Evolutionary conservation across 768 basidiomycete species (phyloP), one percentile per base, ranked within the genome.

Genomic region (Serendipita sp.): DNA sequence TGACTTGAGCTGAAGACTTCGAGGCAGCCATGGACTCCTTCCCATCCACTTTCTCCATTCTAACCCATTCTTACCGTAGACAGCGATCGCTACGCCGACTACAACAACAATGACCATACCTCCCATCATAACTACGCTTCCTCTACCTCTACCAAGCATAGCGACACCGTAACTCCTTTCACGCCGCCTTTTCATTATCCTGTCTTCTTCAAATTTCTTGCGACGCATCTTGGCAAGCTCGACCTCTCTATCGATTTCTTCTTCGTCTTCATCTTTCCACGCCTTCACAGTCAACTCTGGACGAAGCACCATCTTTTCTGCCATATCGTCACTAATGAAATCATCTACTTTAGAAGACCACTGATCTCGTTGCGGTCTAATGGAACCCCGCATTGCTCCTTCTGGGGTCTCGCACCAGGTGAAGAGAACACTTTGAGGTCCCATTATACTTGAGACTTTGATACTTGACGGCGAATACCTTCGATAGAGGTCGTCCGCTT

Each of bases 371-470:
- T 32, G 48, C 48, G 8, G 5, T 18, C 8, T 65, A 41, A 13
- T 7, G 13, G 16, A 58, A 44, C 23, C 8, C 8, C 16, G 56
- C 23, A 3, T 48, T 47, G 60, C 72, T 0, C 72, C 38, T 41
- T 60, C 2, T 71, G 69, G 32, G 74, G 71, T 58, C 68, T 84
- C 80, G 16, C 79, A 81, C 88, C 88, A 91, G 7, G 89, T 90
- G 71, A 79, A 81, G 62, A 89, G 76, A 44, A 81, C 86, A 69
- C 87, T 89, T 69, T 86, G 83, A 0, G 86, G 87, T 7, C 89
- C 89, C 80, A 91, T 83, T 56, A 87, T 87, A 34, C 76, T 74
- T 3, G 78, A 73, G 15, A 88, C 74, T 2, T 68, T 71, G 11
- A 91, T 75, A 0, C 72, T 75, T 8, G 83, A 79, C 63, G 86